Base-by-base conservation (phyloP, 2,329 filamentous ascomycete species). In the Periconia macrospinosa region DNA sequence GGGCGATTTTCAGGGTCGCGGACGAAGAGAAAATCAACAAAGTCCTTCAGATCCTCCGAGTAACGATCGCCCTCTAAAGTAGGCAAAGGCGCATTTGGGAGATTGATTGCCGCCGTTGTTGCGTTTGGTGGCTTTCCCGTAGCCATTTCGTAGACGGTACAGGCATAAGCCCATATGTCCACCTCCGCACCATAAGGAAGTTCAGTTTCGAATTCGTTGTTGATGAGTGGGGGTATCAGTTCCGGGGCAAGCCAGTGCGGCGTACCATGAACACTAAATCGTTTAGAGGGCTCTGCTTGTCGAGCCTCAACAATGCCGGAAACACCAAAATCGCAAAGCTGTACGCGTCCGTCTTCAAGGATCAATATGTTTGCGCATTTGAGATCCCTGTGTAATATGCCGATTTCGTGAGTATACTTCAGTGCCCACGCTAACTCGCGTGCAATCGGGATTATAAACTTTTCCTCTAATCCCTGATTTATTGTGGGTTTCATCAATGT, bases 191-290 rank as follows among this genome's bases (percentile, higher is more conserved):
- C 78, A 60, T 82, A 82, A 2, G 69, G 61, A 33, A 74, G 67
- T 48, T 74, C 86, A 14, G 85, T 87, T 6, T 67, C 69, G 49
- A 85, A 84, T 10, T 82, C 79, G 3, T 82, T 78, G 37, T 83
- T 79, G 53, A 87, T 84, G 61, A 69, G 73, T 54, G 70, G 69
- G 52, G 62, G 65, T 41, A 71, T 70, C 13, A 93, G 79, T 65
- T 94, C 91, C 0, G 88, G 89, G 0, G 91, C 89, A 90, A 94
- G 92, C 88, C 90, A 94, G 72, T 92, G 86, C 2, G 88, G 87
- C 0, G 91, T 94, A 19, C 90, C 90, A 52, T 93, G 89, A 46
- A 93, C 87, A 1, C 90, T 93, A 3, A 87, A 87, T 49, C 90
- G 81, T 74, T 94, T 94, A 63, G 89, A 86, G 11, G 33, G 33